Evolutionary conservation across 2,329 filamentous ascomycete genomes (phyloP).

Genomic region (Ceratocystis albifundus): DNA sequence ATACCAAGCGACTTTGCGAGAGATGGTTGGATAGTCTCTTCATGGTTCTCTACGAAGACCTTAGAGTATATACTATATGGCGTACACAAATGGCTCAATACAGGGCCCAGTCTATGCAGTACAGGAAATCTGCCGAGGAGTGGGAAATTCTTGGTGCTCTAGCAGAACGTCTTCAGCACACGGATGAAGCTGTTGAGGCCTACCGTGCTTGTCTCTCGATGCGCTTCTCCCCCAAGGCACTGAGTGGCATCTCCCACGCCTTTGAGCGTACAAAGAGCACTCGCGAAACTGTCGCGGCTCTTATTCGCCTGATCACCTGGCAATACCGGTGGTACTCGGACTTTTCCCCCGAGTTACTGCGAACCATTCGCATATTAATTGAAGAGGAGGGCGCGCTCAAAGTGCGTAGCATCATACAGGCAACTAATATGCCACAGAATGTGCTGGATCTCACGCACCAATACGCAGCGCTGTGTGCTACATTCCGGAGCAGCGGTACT

Average conservation of each 20-base stretch:
- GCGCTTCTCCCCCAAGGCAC: conserved; percentile 85
- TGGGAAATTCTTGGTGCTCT: conserved; percentile 96
- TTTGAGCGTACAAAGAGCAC: conserved; percentile 71
- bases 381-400: conserved; percentile 97
- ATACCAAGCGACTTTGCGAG: conserved; percentile 94
- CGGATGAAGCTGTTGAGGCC: conserved; percentile 82
- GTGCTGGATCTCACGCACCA: conserved; percentile 92
- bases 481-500: conserved; percentile 86
- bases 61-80: conserved; percentile 98
- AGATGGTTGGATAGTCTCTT: conserved; percentile 97
- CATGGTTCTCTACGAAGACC: conserved; percentile 97
- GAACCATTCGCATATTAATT: conserved; percentile 80
- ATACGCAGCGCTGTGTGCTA: conserved; percentile 87
- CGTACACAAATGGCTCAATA: conserved; percentile 95
- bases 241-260: conserved; percentile 69
- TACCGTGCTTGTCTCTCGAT: conserved; percentile 79
- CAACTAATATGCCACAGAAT: conserved; percentile 82
- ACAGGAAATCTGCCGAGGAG: conserved; percentile 92
- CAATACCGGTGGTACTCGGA: conserved; percentile 99
- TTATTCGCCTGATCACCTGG: conserved; percentile 90
- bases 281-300: conserved; percentile 66
- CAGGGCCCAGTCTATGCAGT: conserved; percentile 82
- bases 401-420: conserved; percentile 91
- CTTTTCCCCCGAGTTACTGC: conserved; percentile 86
- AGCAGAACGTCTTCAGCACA: conserved; percentile 84